Conservation (phyloP, 1,284 basidiomycete genomes). For the Kalmanozyma brasiliensis region DNA sequence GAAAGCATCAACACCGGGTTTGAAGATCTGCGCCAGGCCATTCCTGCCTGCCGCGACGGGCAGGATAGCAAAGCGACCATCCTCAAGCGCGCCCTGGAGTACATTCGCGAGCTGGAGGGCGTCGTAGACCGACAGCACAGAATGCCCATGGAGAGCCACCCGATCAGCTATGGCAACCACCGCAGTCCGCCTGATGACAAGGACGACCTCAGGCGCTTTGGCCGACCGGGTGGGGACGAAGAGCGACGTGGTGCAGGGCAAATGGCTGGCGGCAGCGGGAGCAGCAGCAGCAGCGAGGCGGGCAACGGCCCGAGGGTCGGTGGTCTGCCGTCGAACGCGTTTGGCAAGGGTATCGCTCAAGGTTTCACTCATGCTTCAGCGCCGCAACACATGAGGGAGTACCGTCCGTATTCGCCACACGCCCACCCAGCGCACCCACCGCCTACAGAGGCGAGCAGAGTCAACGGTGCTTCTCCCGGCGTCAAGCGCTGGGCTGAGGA, state of each 20-base stretch:
- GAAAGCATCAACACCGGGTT: conserved; percentile 55
- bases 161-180: conserved; percentile 29
- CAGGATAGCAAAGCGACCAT: conserved; percentile 55
- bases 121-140: conserved; percentile 42
- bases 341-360: conserved; percentile 2
- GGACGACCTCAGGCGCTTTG: conserved; percentile 36
- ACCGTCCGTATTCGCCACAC: conserved; percentile 12
- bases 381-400: conserved; percentile 2
- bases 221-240: conserved; percentile 29
- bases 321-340: conserved; percentile 32
- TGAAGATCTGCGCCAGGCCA: conserved; percentile 47
- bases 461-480: conserved; percentile 1
- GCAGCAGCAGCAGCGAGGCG: conserved; percentile 18
- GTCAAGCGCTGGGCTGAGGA: conserved; percentile 38
- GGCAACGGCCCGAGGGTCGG: conserved; percentile 28
- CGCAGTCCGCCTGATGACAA: conserved; percentile 47
- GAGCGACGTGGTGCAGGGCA: conserved; percentile 25
- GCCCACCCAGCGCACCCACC: no score
- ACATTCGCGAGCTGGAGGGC: conserved; percentile 46
- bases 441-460: neutral
- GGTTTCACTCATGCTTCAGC: conserved; percentile 3
- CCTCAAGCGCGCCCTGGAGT: conserved; percentile 49
- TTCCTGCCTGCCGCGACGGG: conserved; percentile 48
- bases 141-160: conserved; percentile 12
- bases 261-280: conserved; percentile 12